Evolutionary conservation across 441 rosid genomes (phyloP).

Genomic region (Pelargonium exstipulatum): DNA sequence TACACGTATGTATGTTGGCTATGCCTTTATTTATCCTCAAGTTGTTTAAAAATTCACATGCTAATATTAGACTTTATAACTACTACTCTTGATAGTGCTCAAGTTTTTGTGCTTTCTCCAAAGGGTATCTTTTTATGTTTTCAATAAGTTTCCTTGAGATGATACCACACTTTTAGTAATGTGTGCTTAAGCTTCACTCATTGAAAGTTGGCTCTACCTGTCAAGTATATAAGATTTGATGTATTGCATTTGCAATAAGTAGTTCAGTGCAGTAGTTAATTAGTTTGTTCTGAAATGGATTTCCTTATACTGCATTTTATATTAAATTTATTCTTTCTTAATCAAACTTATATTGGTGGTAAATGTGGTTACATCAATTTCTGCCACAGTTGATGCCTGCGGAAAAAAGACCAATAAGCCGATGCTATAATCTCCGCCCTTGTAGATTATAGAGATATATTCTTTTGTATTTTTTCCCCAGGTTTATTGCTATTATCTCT

Average conservation of each 20-base stretch:
- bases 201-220: background rate
- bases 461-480: background rate
- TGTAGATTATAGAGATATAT: background rate
- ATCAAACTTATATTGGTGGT: background rate
- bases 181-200: background rate
- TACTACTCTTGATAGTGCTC: background rate
- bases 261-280: background rate
- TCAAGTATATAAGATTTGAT: background rate
- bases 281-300: no score
- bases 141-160: background rate
- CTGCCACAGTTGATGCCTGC: background rate
- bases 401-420: background rate
- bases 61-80: background rate
- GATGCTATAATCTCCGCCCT: background rate
- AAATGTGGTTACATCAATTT: background rate
- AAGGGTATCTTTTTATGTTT: background rate
- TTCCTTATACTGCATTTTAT: no score
- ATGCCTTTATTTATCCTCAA: slow-evolving; percentile 17
- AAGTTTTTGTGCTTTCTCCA: background rate
- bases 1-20: slow-evolving; percentile 57
- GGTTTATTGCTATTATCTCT: background rate
- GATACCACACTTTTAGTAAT: background rate
- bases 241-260: background rate
- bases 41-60: slow-evolving; percentile 6
- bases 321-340: background rate